Base-by-base conservation (phyloP, 2,329 filamentous ascomycete genomes). In the Paraconiothyrium sp. region DNA sequence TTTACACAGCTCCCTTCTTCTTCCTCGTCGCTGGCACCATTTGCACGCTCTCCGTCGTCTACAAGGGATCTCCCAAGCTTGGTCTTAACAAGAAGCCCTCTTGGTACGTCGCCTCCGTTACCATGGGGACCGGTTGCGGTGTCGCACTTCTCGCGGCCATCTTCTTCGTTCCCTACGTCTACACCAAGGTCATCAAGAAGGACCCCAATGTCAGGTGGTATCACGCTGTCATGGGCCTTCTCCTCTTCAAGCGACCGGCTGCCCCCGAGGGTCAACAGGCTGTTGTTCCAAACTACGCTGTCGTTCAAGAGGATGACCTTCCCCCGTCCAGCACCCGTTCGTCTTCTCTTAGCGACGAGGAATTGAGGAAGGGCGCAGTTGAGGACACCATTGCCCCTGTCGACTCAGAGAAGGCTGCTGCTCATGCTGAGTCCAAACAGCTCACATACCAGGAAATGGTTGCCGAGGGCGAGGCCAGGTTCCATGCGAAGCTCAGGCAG, bases 11-110 rank as follows among this genome's bases (percentile, higher is more conserved):
- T 1, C 91, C 91, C 10, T 87, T 91, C 80, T 93, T 89, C 82
- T 93, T 93, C 84, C 86, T 93, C 59, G 86, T 93, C 61, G 90
- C 91, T 59, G 89, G 84, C 58, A 92, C 89, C 61, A 80, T 93
- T 71, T 92, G 90, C 80, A 91, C 90, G 0, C 84, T 94, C 5
- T 92, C 89, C 47, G 88, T 94, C 70, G 90, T 93, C 68, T 93
- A 92, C 85, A 93, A 93, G 84, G 91, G 91, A 35, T 92, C 90
- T 10, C 90, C 91, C 27, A 88, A 83, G 61, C 84, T 92, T 34
- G 84, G 85, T 24, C 81, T 92, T 32, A 83, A 81, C 81, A 86
- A 89, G 79, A 90, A 89, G 83, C 89, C 90, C 1, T 77, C 78
- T 9, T 89, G 86, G 85, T 93, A 87, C 72, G 86, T 93, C 63